Conservation (phyloP, 2,329 filamentous ascomycete species). For the Myotisia sp. region DNA sequence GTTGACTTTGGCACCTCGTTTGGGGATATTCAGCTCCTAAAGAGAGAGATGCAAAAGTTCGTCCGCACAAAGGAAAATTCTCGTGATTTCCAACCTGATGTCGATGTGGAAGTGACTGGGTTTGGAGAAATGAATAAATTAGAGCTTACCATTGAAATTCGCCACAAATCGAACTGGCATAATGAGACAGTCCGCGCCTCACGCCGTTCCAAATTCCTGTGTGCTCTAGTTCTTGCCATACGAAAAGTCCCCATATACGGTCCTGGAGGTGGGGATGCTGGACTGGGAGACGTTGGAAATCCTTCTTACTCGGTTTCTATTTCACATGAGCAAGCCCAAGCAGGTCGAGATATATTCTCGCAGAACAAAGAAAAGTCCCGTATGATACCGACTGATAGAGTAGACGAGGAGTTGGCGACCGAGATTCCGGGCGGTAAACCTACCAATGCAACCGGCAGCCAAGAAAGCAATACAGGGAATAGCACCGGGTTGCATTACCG, state of each 20-base stretch:
- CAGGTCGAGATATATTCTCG: conserved; percentile 46
- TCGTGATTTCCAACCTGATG: conserved; percentile 78
- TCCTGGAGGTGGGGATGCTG: conserved; percentile 57
- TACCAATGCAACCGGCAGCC: conserved; percentile 19
- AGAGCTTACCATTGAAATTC: conserved; percentile 65
- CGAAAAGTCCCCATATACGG: conserved; percentile 75
- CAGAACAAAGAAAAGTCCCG: conserved; percentile 51
- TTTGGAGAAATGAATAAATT: conserved; percentile 82
- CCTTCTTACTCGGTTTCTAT: conserved; percentile 71
- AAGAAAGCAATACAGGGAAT: conserved; percentile 16
- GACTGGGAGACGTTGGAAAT: conserved; percentile 50
- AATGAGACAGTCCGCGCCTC: conserved; percentile 70
- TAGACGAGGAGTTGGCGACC: conserved; percentile 11
- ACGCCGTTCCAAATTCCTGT: conserved; percentile 91
- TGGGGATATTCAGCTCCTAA: conserved; percentile 75
- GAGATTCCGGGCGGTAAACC: conserved; percentile 6
- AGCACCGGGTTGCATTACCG: conserved; percentile 20
- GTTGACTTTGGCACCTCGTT: conserved; percentile 78
- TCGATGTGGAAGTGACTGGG: conserved; percentile 62
- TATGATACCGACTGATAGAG: conserved; percentile 40
- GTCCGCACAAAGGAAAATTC: conserved; percentile 70
- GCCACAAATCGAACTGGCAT: conserved; percentile 86
- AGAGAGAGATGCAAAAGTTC: conserved; percentile 71
- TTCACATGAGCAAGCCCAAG: conserved; percentile 50
- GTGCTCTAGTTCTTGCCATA: conserved; percentile 70